Percentiles rank a stretch among this genome's conserved stretches.
Conservation (phyloP, 306 rosid genomes). For the Ormosia emarginata region DNA sequence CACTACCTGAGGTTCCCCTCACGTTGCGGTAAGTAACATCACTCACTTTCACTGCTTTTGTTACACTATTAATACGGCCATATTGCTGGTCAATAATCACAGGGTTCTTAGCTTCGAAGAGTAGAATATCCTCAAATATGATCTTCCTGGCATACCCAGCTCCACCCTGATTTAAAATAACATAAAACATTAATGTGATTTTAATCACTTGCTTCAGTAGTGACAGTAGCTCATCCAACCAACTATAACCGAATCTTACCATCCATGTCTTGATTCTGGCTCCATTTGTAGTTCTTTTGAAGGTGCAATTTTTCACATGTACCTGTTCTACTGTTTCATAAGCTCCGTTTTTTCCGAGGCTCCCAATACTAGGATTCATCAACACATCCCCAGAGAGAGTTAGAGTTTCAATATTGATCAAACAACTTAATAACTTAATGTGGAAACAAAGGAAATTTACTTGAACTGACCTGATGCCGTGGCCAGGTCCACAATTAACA, state of each 20-base stretch:
- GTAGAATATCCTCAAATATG: conserved; percentile 33
- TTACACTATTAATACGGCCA: accelerated
- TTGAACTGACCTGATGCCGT: conserved; percentile 47
- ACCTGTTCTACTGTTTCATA: conserved; percentile 36
- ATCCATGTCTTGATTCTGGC: conserved; percentile 58
- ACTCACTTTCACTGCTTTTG: conserved; percentile 28
- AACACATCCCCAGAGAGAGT: neutral
- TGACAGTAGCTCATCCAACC: neutral
- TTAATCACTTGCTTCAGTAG: neutral
- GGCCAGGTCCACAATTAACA: conserved; percentile 57
- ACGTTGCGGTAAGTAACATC: conserved; percentile 30
- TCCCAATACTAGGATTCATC: conserved; percentile 37
- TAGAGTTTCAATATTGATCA: neutral
- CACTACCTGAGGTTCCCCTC: conserved; percentile 27
- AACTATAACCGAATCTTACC: neutral
- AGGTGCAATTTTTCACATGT: conserved; percentile 40
- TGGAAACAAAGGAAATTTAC: neutral
- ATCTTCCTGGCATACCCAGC: conserved; percentile 48
- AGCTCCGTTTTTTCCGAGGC: conserved; percentile 35
- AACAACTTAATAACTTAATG: neutral
- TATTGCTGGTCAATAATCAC: conserved; percentile 42
- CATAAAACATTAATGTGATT: neutral
- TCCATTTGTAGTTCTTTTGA: conserved; percentile 36
- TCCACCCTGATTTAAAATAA: conserved; percentile 37
- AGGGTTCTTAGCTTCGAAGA: conserved; percentile 22